phyloP scores from a whole-genome alignment of 371 early-diverging fungal genomes.

The Mortierella polycephala region DNA sequence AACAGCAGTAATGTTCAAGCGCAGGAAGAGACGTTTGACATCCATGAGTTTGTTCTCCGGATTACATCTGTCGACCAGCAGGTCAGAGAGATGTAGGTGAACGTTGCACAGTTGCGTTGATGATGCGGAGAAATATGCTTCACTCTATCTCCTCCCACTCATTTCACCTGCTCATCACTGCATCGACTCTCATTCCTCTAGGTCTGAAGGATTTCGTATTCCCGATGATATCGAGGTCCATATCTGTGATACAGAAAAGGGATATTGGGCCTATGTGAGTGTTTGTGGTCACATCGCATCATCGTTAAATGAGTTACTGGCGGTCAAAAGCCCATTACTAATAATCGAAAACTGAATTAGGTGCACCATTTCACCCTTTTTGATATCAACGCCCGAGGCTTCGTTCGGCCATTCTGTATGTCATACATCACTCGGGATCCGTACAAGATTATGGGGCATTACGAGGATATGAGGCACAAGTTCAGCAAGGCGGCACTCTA shows the following conservation, averaged over 20 bases:
- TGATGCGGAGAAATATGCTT: background rate
- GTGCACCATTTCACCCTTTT: slow-evolving; percentile 70
- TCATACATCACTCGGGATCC: slow-evolving; percentile 67
- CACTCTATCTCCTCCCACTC: background rate
- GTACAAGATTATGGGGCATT: slow-evolving; percentile 60
- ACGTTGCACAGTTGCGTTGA: background rate
- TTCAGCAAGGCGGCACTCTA: slow-evolving; percentile 57
- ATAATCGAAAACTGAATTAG: slow-evolving; percentile 30
- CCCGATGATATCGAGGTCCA: slow-evolving; percentile 72
- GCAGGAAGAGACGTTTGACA: slow-evolving; percentile 54
- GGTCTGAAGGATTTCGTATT: slow-evolving; percentile 59
- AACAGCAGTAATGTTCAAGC: background rate
- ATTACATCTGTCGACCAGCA: slow-evolving; percentile 67
- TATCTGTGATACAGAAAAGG: slow-evolving; percentile 61
- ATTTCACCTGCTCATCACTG: background rate
- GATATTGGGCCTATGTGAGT: slow-evolving; percentile 68
- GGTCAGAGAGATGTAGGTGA: slow-evolving; percentile 43
- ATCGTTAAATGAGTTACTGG: background rate
- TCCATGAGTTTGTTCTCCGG: slow-evolving; percentile 67
- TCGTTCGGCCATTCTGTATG: slow-evolving; percentile 67
- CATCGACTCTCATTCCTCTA: background rate
- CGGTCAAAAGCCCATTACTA: background rate
- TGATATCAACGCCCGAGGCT: slow-evolving; percentile 69
- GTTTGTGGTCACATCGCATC: background rate
- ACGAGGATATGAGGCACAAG: slow-evolving; percentile 54